Percentiles rank a stretch among this genome's conserved stretches.
Evolutionary conservation across 352 stramenopile genomes (phyloP).

Genomic region (Saprolegnia diclina): DNA sequence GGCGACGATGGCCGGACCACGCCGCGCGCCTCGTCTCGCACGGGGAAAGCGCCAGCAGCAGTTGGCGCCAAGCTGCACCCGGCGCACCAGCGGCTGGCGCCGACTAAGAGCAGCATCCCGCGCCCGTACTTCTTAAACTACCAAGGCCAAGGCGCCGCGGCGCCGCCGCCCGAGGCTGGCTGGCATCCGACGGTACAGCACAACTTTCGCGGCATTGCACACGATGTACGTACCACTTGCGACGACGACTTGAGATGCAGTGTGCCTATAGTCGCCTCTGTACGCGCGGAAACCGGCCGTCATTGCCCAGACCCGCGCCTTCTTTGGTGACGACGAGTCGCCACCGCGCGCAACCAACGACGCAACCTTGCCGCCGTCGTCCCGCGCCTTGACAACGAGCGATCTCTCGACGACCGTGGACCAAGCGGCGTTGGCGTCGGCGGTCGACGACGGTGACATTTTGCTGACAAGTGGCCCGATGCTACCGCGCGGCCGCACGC

Average conservation of each 20-base stretch:
- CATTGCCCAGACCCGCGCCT: neutral
- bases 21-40: neutral
- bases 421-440: neutral
- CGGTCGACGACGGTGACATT: constrained; percentile 4
- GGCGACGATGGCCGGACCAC: neutral
- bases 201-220: neutral
- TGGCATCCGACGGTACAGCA: neutral
- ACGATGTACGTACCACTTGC: neutral
- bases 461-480: neutral
- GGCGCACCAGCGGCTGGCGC: neutral
- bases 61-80: neutral
- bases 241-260: neutral
- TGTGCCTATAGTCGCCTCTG: constrained; percentile 1
- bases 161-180: neutral
- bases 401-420: neutral
- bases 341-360: neutral
- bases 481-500: neutral
- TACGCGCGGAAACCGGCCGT: constrained; percentile 5
- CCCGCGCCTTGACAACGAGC: neutral
- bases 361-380: neutral
- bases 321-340: constrained; percentile 21
- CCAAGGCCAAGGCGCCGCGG: neutral
- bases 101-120: constrained; percentile 16
- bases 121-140: constrained; percentile 13
- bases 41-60: neutral